Evolutionary conservation across 768 basidiomycete genomes (phyloP), one percentile per base, ranked within the genome.

Genomic region (Asterophora parasitica): DNA sequence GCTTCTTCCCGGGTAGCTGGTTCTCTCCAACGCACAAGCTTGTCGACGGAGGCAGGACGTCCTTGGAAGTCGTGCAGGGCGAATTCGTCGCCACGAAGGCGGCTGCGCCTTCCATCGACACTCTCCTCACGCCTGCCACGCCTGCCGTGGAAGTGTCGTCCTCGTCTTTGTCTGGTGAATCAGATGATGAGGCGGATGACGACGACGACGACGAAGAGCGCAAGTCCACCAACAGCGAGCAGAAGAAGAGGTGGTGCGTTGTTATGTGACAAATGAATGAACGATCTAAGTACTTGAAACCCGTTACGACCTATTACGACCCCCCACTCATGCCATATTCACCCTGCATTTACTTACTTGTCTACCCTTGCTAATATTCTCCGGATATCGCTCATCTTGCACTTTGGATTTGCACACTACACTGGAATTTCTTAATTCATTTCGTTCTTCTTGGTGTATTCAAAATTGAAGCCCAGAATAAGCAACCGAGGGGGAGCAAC

Each of bases 1-100:
- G 74, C 39, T 73, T 75, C 63, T 77, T 80, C 71, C 78, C 77
- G 7, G 79, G 79, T 28, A 76, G 73, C 1, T 79, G 78, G 78
- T 72, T 72, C 50, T 67, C 69, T 8, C 53, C 62, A 16, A 57
- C 70, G 15, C 16, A 23, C 19, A 74, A 70, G 56, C 54, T 66
- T 4, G 67, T 72, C 1, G 59, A 63, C 32, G 69, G 74, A 55
- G 71, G 68, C 37, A 62, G 76, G 37, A 56, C 77, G 7, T 79
- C 78, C 7, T 52, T 79, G 32, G 78, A 79, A 46, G 64, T 69
- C 43, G 78, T 77, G 10, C 61, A 66, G 45, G 78, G 78, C 45
- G 75, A 77, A 58, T 78, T 80, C 46, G 61, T 60, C 23, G 50
- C 65, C 19, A 53, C 61, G 13, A 69, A 69, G 23, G 23, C 23